Evolutionary conservation across 208 protist genomes (phyloP), one percentile per base, ranked within the genome.

Genomic region (Borovskyia barvae): DNA sequence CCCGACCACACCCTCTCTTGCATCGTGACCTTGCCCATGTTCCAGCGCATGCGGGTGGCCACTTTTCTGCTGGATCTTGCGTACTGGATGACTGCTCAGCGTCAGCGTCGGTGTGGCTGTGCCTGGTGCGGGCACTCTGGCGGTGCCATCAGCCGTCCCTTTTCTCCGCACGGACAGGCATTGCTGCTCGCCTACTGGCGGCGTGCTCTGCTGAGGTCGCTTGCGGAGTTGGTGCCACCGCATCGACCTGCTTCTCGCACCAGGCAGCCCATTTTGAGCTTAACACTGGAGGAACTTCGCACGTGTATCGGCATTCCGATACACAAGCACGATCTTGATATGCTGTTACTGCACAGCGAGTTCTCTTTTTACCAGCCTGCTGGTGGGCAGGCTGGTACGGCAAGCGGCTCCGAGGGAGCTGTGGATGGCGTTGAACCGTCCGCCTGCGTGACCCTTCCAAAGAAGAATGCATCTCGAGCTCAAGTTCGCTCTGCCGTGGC

Each of bases 111-210:
- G 53, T 90, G 83, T 60, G 83, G 83, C 0, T 84, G 67, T 24
- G 40, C 33, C 3, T 69, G 58, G n/a, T 90, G 83, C 54, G 83
- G 83, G 19, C 9, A 2, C 17, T 28, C 42, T 4, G 83, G 83
- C 17, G 79, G 80, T 0, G 60, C 59, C 36, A 81, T 90, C 49
- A 79, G 77, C 40, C 76, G 83, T 2, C 83, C 83, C 22, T 87
- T 90, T 39, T 90, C 83, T 3, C 80, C 80, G 7, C 77, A 82
- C 30, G 83, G 83, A 11, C 65, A 87, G 63, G 57, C 66, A 29
- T 57, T 87, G 51, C 72, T 90, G 25, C 49, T 90, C 20, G 54
- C 73, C n/a, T 90, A 90, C 54, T 90, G 82, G 79, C 66, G 81
- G 14, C 63, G 54, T 22, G 64, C 50, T 28, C 64, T 65, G 54